Evolutionary conservation across 805 yeast species (phyloP).

Genomic region (Teunomyces panamensis): DNA sequence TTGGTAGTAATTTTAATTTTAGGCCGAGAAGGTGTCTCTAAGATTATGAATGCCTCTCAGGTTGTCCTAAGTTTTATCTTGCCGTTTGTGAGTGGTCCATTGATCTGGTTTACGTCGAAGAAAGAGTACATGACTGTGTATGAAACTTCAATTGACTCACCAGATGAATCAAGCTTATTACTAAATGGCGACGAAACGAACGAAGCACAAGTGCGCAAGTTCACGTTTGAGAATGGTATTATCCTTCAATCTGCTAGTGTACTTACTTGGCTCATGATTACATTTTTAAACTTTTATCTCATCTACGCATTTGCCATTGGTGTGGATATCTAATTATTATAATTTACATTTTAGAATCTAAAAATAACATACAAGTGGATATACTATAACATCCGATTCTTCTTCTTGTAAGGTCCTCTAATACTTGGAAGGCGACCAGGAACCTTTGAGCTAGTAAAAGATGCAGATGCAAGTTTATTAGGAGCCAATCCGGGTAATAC

Average conservation of each 20-base stretch:
- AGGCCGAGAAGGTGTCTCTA: conserved; percentile 45
- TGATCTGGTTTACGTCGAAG: conserved; percentile 42
- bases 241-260: conserved; percentile 31
- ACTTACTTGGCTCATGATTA: conserved; percentile 40
- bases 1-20: conserved; percentile 32
- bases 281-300: conserved; percentile 39
- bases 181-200: conserved; percentile 7
- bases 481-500: conserved; percentile 64
- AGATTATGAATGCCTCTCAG: conserved; percentile 44
- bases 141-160: conserved; percentile 13
- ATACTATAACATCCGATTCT: conserved; percentile 14
- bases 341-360: conserved; percentile 1
- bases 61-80: conserved; percentile 43
- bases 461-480: conserved; percentile 6
- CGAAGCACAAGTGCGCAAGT: conserved; percentile 12
- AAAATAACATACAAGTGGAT: not conserved
- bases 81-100: conserved; percentile 44
- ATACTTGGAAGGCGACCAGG: conserved; percentile 34
- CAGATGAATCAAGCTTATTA: conserved; percentile 9
- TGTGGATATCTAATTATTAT: conserved; percentile 27
- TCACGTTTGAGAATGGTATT: conserved; percentile 39
- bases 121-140: conserved; percentile 40
- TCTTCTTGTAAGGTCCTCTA: conserved; percentile 39
- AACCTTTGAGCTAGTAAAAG: conserved; percentile 2
- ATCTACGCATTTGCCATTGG: conserved; percentile 41